phyloP scores from a whole-genome alignment of 148 eudicot genomes.

The Diospyros lotus region DNA sequence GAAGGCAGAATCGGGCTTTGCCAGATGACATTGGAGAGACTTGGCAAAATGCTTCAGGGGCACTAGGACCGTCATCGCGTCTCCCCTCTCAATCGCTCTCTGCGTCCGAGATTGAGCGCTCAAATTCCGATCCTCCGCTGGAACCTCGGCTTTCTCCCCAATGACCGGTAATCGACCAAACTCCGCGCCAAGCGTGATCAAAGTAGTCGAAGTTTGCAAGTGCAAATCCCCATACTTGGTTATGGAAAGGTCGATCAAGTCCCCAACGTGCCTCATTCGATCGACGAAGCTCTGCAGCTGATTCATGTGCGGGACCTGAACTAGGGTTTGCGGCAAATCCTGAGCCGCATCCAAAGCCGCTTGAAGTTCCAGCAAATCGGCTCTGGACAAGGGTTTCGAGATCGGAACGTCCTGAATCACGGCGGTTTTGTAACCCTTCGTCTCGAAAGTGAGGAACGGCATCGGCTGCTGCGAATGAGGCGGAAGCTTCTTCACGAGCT shows the following conservation, averaged over 20 bases:
- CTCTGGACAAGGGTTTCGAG: slow-evolving; percentile 82
- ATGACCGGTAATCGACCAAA: slow-evolving; percentile 61
- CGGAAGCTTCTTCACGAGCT: slow-evolving; percentile 82
- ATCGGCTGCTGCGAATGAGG: slow-evolving; percentile 58
- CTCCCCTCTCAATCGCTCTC: slow-evolving; percentile 46
- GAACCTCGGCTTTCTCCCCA: slow-evolving; percentile 50
- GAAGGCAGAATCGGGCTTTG: slow-evolving; percentile 81
- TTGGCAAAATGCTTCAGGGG: slow-evolving; percentile 86
- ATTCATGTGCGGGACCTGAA: slow-evolving; percentile 62
- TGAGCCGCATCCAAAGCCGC: slow-evolving; percentile 67
- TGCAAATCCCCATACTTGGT: slow-evolving; percentile 63
- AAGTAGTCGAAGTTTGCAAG: slow-evolving; percentile 62
- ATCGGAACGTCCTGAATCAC: slow-evolving; percentile 91
- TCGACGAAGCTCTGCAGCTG: slow-evolving; percentile 64
- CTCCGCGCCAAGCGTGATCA: slow-evolving; percentile 81
- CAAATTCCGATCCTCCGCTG: slow-evolving; percentile 28
- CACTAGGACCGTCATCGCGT: slow-evolving; percentile 68
- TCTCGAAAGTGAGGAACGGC: slow-evolving; percentile 81
- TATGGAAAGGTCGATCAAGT: slow-evolving; percentile 55
- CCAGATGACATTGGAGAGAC: slow-evolving; percentile 78
- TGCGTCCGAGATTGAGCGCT: slow-evolving; percentile 37
- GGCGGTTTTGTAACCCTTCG: slow-evolving; percentile 76
- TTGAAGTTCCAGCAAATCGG: slow-evolving; percentile 69
- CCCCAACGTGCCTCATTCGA: slow-evolving; percentile 88
- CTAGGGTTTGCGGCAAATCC: slow-evolving; percentile 64